Conservation (phyloP, 768 basidiomycete species). For the Pluteus cervinus region DNA sequence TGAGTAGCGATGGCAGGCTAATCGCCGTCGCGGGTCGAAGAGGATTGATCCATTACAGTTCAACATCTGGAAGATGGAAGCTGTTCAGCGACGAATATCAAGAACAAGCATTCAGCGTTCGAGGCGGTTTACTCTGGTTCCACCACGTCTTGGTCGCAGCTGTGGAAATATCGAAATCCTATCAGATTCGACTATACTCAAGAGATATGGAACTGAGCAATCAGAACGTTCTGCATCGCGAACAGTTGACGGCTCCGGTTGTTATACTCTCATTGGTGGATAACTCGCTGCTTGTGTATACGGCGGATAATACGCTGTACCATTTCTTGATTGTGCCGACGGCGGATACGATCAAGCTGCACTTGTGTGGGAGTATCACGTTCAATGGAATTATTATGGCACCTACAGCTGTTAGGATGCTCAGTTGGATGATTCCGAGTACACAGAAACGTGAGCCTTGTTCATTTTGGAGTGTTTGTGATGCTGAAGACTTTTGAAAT, state of each 20-base stretch:
- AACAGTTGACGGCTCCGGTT: slow-evolving; percentile 69
- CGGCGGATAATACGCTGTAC: slow-evolving; percentile 85
- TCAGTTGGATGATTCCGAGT: slow-evolving; percentile 96
- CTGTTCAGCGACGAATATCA: slow-evolving; percentile 74
- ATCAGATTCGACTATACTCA: slow-evolving; percentile 91
- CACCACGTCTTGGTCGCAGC: slow-evolving; percentile 92
- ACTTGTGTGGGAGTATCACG: slow-evolving; percentile 90
- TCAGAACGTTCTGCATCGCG: slow-evolving; percentile 78
- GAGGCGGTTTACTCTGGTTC: slow-evolving; percentile 94
- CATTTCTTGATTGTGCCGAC: slow-evolving; percentile 92
- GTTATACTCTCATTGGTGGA: slow-evolving; percentile 89
- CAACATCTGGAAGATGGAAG: slow-evolving; percentile 94
- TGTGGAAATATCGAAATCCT: slow-evolving; percentile 73
- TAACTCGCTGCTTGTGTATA: slow-evolving; percentile 92
- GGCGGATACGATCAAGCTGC: slow-evolving; percentile 74
- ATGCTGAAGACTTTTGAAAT: slow-evolving; percentile 9
- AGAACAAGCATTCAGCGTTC: slow-evolving; percentile 81
- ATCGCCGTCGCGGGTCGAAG: slow-evolving; percentile 89
- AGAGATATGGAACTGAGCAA: slow-evolving; percentile 84
- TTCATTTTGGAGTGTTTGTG: slow-evolving; percentile 2
- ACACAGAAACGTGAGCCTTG: slow-evolving; percentile 79
- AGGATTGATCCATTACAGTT: slow-evolving; percentile 91
- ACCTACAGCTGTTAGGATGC: slow-evolving; percentile 77
- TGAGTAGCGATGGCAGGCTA: slow-evolving; percentile 86
- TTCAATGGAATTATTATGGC: slow-evolving; percentile 86